Base-by-base conservation (phyloP, 2,329 filamentous ascomycete genomes). In the Scleromitrula shiraiana region DNA sequence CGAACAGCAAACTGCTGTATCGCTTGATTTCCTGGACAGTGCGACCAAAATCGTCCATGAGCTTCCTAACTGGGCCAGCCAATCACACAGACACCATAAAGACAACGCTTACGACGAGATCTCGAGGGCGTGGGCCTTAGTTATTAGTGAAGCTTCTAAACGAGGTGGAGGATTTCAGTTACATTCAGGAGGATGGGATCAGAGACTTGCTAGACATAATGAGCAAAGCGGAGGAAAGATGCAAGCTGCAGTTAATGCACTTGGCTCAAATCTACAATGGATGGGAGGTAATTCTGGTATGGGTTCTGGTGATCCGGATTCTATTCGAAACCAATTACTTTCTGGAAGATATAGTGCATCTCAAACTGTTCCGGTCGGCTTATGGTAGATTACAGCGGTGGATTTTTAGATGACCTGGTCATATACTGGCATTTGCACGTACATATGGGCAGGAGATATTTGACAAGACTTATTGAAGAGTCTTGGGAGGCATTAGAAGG, bases 101-200 rank as follows among this genome's bases (percentile, higher is more conserved):
- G 85, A 95, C 56, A 88, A 88, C 54, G 90, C 91, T 6, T 98
- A 98, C 63, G 91, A 98, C 61, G 93, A 97, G 64, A 90, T 98
- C 54, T 84, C 88, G 22, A 88, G 85, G 61, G 93, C 93, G 1
- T 98, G 93, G 93, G 83, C 88, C 14, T 67, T 94, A 56, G 91
- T 95, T 41, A 85, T 98, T 57, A 83, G 83, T 52, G 93, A 98
- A 67, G 88, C 89, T 2, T 83, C 85, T 19, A 97, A 97, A 71
- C 79, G 86, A 57, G 91, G 88, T 9, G 90, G 88, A 23, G 93
- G 93, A 27, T 93, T 97, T 60, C 82, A 88, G 56, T 64, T 98
- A 55, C 87, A 95, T 61, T 87, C 88, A 39, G 89, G 86, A 45
- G 87, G 87, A 50, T 98, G 93, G 93, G 91, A 97, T 60, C 83